phyloP scores from a whole-genome alignment of 73 alveolate species.

The Tetrahymena elliotti region DNA sequence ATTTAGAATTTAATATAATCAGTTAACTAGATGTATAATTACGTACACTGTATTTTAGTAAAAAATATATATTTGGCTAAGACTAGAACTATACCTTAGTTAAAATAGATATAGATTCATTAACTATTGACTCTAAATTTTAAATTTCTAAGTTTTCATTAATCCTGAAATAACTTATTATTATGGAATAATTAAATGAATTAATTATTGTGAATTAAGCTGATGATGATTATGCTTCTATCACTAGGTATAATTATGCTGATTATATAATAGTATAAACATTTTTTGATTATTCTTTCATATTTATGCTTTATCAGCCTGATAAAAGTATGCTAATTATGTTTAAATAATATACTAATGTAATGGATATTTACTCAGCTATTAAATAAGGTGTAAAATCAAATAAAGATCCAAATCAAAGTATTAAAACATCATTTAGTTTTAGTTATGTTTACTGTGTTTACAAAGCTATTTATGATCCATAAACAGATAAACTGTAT shows the following conservation, averaged over 20 bases:
- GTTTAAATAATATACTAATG: background rate
- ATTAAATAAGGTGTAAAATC: background rate
- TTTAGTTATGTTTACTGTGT: background rate
- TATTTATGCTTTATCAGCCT: background rate
- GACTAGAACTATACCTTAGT: background rate
- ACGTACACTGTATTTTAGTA: background rate
- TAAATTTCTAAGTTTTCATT: background rate
- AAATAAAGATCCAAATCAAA: background rate
- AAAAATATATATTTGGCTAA: background rate
- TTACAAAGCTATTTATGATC: background rate
- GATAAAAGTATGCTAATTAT: background rate
- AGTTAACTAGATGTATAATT: background rate
- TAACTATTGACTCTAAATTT: background rate
- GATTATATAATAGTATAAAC: background rate
- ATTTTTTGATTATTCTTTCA: background rate
- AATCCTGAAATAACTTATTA: background rate
- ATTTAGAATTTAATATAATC: background rate
- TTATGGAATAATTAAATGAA: background rate
- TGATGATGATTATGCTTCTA: background rate
- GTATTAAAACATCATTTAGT: background rate
- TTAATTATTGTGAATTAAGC: background rate
- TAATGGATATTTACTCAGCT: background rate
- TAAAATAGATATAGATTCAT: background rate
- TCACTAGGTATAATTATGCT: background rate
- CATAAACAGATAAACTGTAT: background rate